These are phyloP conservation scores for Pyrrhoderma noxium DNA, from an alignment of 1,284 basidiomycete species.

Conservation along the genomic window DNA sequence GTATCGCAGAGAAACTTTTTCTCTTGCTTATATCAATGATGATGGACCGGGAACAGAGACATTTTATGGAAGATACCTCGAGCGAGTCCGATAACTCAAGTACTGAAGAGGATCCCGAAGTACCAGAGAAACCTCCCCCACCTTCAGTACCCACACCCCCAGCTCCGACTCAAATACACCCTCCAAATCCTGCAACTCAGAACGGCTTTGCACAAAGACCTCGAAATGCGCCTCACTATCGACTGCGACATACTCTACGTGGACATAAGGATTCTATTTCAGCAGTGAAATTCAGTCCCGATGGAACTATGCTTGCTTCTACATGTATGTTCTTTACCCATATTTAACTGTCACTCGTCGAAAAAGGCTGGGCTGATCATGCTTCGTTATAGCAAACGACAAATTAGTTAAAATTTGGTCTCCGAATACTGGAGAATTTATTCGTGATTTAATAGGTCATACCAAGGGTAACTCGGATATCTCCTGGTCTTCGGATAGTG, in stretches of 20 bases:
- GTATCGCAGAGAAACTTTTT: too few relatives aligned
- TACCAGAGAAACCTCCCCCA: conserved; percentile 47
- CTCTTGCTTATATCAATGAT: neutral
- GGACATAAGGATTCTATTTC: conserved; percentile 76
- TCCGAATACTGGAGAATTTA: conserved; percentile 66
- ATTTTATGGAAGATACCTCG: conserved; percentile 50
- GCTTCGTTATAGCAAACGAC: conserved; percentile 51
- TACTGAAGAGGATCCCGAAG: conserved; percentile 73
- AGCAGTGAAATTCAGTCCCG: conserved; percentile 78
- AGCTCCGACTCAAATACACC: conserved; percentile 16
- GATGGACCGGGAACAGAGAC: conserved; percentile 1
- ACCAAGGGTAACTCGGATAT: conserved; percentile 84
- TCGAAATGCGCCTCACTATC: conserved; percentile 62
- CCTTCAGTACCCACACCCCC: conserved; percentile 24
- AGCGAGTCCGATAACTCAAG: conserved; percentile 73
- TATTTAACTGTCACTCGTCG: conserved; percentile 5
- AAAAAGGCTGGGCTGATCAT: neutral
- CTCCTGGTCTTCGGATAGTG: conserved; percentile 78
- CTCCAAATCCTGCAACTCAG: conserved; percentile 7
- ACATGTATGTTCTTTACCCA: conserved; percentile 45
- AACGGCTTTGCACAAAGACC: conserved; percentile 14
- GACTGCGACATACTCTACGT: conserved; percentile 53
- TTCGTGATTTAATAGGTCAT: conserved; percentile 66
- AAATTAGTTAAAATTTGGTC: conserved; percentile 76
- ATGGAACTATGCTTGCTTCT: conserved; percentile 72